phyloP scores from a whole-genome alignment of 176 grass and related monocot species.

The Hyparrhenia diplandra region DNA sequence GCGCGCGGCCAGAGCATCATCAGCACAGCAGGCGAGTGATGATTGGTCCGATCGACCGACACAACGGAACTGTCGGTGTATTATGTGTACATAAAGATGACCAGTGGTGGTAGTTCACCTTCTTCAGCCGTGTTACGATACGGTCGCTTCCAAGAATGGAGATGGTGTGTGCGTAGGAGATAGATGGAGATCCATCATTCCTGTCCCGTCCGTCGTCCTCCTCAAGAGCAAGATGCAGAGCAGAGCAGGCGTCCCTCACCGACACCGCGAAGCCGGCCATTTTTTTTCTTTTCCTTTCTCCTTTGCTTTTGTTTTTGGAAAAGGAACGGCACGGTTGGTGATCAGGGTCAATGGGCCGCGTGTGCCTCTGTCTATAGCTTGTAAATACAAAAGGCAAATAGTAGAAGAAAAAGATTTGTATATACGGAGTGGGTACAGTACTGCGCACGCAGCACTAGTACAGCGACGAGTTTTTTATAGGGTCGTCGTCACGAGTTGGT shows the following conservation, averaged over 20 bases:
- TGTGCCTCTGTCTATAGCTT: background rate
- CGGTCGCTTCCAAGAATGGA: background rate
- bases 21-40: background rate
- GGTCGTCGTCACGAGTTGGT: too few species aligned
- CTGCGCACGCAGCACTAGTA: background rate
- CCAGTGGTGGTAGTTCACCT: background rate
- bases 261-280: conserved; percentile 24
- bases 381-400: conserved; percentile 29
- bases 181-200: background rate
- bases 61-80: conserved; percentile 23
- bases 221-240: background rate
- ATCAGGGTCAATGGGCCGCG: conserved; percentile 11
- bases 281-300: background rate
- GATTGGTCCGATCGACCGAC: background rate
- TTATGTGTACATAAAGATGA: conserved; percentile 18
- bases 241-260: conserved; percentile 16
- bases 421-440: too few species aligned
- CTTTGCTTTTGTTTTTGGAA: conserved; percentile 23
- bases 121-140: background rate
- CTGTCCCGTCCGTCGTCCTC: background rate
- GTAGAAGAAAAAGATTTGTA: background rate
- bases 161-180: conserved; percentile 34
- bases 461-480: background rate
- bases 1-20: background rate
- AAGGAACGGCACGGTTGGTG: conserved; percentile 21